A percentile compares a stretch with the other conserved stretches of the same genome.
phyloP scores from a whole-genome alignment of 768 basidiomycete genomes.

The Boletus subparvulus region DNA sequence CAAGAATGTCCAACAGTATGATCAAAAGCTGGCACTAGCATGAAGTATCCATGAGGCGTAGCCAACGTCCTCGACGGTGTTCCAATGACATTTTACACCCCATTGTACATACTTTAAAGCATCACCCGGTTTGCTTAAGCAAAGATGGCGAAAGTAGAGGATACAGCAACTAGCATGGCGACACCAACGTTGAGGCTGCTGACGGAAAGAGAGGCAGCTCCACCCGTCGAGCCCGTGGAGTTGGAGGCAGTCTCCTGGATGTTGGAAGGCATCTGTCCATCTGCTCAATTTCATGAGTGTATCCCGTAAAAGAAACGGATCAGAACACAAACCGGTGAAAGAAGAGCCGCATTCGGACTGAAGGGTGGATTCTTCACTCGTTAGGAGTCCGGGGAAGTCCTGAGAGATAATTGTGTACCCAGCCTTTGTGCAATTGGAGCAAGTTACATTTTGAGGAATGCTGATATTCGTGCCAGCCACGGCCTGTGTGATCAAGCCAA shows the following conservation, averaged over 20 bases:
- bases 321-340: constrained; percentile 48
- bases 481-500: constrained; percentile 8
- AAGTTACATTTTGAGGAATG: constrained; percentile 42
- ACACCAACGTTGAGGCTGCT: constrained; percentile 25
- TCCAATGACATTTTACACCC: not conserved
- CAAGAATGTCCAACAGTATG: not conserved
- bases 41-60: not conserved
- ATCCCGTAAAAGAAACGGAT: not conserved
- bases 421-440: constrained; percentile 55
- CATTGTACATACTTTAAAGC: not conserved
- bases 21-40: not conserved
- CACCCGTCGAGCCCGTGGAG: constrained; percentile 19
- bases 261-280: constrained; percentile 31
- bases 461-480: constrained; percentile 3
- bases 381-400: constrained; percentile 37
- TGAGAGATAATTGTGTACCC: constrained; percentile 44
- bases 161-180: constrained; percentile 33
- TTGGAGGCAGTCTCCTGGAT: constrained; percentile 27
- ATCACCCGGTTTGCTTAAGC: constrained; percentile 23
- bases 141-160: constrained; percentile 36
- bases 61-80: not conserved
- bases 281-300: constrained; percentile 17
- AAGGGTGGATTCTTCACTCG: constrained; percentile 28
- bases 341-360: constrained; percentile 45
- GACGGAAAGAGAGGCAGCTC: constrained; percentile 22